Base-by-base conservation (phyloP, 257 asterid genomes). In the Pogostemon cablin region DNA sequence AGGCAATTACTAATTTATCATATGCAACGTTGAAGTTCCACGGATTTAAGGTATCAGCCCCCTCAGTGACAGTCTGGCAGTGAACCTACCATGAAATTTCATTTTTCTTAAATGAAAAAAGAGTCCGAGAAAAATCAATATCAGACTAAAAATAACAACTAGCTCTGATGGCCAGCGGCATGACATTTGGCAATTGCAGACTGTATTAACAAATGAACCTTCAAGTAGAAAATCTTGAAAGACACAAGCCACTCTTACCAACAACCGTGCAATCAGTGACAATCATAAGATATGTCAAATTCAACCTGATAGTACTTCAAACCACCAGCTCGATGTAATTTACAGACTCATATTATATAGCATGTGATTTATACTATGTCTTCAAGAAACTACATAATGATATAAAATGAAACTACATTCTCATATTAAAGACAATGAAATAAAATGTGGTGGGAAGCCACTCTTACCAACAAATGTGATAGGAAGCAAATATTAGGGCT, bases 1-100 rank as follows among this genome's bases (percentile, higher is more conserved):
- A 68, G 58, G 98, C 98, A 69, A 95, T 84, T 17, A 95, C 85
- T 72, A 95, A 79, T 85, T 95, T 95, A 79, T 95, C 99, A 56
- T 95, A 95, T 15, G 98, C 65, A 4, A 95, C 72, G 40, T 75
- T 81, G 79, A 95, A 95, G 57, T 76, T 75, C 99, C 98, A 86
- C 0, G 99, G 97, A 4, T 87, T 78, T 65, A 86, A 25, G 55
- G 83, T 80, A 6, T 73, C 81, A 46, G 60, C 76, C 69, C 99
- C 95, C 40, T 95, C 98, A 4, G 97, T 88, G 12, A 86, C 86
- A 4, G 98, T 87, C 72, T 84, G 80, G 77, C 99, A 95, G 64
- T 75, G 78, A 71, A 91, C 78, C 99, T 93, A 68, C 32, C 70
- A 75, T 9, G 65, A 44, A 49, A 41, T 9, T 79, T 62, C 62